Evolutionary conservation across 768 basidiomycete genomes (phyloP).

Genomic region (Gymnopilus junonius): DNA sequence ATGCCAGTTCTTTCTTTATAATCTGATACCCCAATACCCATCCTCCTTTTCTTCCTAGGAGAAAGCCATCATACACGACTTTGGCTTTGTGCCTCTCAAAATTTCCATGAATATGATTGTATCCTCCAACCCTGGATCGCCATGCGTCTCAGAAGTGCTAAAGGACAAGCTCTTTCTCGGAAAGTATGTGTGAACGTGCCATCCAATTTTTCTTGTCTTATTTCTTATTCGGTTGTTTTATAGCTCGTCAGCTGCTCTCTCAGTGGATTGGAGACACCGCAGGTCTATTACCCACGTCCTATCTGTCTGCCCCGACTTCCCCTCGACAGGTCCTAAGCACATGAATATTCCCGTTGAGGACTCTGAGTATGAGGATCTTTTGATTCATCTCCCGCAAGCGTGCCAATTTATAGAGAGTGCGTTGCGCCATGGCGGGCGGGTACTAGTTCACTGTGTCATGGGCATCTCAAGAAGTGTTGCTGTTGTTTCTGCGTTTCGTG

Average conservation of each 20-base stretch:
- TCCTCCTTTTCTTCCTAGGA: background rate
- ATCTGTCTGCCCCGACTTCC: constrained; percentile 61
- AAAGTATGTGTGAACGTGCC: constrained; percentile 44
- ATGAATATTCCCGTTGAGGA: constrained; percentile 46
- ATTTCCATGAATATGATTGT: background rate
- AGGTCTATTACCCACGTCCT: constrained; percentile 56
- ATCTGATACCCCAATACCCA: background rate
- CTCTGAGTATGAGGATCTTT: constrained; percentile 54
- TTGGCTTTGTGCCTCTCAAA: background rate
- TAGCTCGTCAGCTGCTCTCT: constrained; percentile 43
- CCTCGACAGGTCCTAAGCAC: constrained; percentile 43
- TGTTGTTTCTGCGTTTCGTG: constrained; percentile 58
- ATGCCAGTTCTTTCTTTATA: background rate
- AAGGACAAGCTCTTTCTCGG: constrained; percentile 44
- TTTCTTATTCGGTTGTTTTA: background rate
- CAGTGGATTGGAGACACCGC: constrained; percentile 29
- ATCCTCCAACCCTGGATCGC: constrained; percentile 4
- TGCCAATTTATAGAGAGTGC: constrained; percentile 69
- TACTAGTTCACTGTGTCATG: constrained; percentile 77
- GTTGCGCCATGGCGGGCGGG: constrained; percentile 51
- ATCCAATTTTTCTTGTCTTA: no score
- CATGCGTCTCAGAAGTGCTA: constrained; percentile 40
- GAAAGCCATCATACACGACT: background rate
- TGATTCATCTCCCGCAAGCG: constrained; percentile 64
- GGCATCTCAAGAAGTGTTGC: constrained; percentile 73